A percentile compares a stretch with the other conserved stretches of the same genome.
phyloP scores from a whole-genome alignment of 73 alveolate species.

The Blepharisma japonicum region DNA sequence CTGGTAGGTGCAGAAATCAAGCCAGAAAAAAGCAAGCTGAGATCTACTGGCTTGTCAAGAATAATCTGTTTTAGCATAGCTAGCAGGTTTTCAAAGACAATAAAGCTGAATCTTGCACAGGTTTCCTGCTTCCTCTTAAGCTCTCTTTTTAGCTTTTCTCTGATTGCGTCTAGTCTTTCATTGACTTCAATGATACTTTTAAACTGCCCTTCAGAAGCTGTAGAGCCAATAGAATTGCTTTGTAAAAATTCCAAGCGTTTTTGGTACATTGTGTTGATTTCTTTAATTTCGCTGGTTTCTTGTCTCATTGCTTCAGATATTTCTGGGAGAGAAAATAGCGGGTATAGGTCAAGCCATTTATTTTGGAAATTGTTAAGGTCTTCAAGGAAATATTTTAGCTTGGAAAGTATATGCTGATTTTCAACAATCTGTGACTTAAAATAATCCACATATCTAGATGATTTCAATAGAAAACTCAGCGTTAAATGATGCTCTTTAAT shows the following conservation, averaged over 20 bases:
- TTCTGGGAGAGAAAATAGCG: constrained; percentile 7
- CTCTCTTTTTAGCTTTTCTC: neutral
- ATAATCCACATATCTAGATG: neutral
- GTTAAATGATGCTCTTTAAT: constrained; percentile 18
- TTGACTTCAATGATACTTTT: constrained; percentile 17
- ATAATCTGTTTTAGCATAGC: neutral
- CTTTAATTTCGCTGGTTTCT: neutral
- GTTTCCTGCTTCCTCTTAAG: neutral
- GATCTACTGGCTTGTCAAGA: neutral
- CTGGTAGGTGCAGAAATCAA: neutral
- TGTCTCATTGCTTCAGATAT: neutral
- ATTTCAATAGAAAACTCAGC: neutral
- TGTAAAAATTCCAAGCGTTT: neutral
- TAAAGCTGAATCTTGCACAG: constrained; percentile 20
- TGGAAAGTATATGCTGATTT: neutral
- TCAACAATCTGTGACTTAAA: neutral
- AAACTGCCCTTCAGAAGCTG: neutral
- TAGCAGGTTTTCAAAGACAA: neutral
- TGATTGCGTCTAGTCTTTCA: constrained; percentile 6
- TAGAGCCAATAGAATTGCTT: neutral
- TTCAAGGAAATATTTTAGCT: constrained; percentile 9
- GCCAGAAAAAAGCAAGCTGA: constrained; percentile 4
- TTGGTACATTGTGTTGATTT: neutral
- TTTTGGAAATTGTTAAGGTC: constrained; percentile 1
- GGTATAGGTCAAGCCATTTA: neutral